phyloP scores from a whole-genome alignment of 768 basidiomycete genomes.

The Filobasidium floriforme region DNA sequence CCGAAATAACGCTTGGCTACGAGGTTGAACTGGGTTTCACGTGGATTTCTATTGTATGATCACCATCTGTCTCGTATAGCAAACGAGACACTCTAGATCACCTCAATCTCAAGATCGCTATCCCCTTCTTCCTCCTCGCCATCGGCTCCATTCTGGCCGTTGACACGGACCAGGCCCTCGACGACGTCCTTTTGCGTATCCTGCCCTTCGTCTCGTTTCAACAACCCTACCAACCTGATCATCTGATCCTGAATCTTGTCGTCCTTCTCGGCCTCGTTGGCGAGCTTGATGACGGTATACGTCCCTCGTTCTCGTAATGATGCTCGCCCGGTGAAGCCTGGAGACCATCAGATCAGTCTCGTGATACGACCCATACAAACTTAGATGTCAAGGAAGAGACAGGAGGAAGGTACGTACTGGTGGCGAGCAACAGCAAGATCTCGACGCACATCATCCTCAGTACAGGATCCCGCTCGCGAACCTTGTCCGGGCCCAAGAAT shows the following conservation, averaged over 20 bases:
- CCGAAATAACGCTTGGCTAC: conserved; percentile 38
- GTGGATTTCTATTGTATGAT: background rate
- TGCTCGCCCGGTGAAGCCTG: conserved; percentile 72
- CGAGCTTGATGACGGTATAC: conserved; percentile 71
- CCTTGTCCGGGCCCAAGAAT: conserved; percentile 76
- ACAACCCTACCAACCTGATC: conserved; percentile 75
- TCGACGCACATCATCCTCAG: conserved; percentile 81
- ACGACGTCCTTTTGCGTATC: conserved; percentile 48
- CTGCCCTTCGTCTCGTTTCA: conserved; percentile 49
- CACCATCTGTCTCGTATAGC: background rate
- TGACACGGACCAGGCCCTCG: conserved; percentile 50
- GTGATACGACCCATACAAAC: too few species aligned
- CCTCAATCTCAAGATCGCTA: conserved; percentile 66
- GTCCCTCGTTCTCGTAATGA: conserved; percentile 69
- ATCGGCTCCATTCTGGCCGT: conserved; percentile 14
- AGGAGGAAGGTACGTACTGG: conserved; percentile 48
- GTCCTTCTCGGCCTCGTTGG: conserved; percentile 70
- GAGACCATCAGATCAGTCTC: background rate
- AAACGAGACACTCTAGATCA: conserved; percentile 2
- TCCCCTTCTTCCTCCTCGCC: conserved; percentile 60
- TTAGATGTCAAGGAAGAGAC: too few species aligned
- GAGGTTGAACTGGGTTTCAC: conserved; percentile 26
- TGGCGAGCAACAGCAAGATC: conserved; percentile 76
- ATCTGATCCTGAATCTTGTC: conserved; percentile 78
- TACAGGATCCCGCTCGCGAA: conserved; percentile 66